A percentile compares a stretch with the other conserved stretches of the same genome.
Evolutionary conservation across 2,329 filamentous ascomycete species (phyloP).

Genomic region (Aspergillus intermedius): DNA sequence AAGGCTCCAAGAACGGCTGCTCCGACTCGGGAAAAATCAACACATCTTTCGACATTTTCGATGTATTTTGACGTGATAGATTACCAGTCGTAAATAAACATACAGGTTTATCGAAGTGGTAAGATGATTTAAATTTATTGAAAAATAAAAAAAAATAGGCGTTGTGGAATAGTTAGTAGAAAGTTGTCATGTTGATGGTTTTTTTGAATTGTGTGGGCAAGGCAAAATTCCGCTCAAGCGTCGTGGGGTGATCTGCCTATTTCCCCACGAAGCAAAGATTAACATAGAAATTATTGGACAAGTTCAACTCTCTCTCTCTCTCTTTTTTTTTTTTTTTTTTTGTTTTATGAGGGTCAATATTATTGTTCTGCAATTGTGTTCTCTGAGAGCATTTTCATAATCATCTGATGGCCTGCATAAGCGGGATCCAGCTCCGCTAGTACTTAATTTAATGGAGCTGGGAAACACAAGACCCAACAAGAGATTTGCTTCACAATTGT

Average conservation of each 20-base stretch:
- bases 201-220: not conserved
- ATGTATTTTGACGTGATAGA: not conserved
- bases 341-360: too few relatives aligned
- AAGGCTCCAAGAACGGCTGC: constrained; percentile 39
- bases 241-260: not conserved
- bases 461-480: too few relatives aligned
- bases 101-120: not conserved
- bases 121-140: not conserved
- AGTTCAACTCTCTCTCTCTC: too few relatives aligned
- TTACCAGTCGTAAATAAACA: not conserved
- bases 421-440: too few relatives aligned
- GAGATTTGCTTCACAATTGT: too few relatives aligned
- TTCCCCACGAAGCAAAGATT: too few relatives aligned
- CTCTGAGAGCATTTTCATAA: too few relatives aligned
- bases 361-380: too few relatives aligned
- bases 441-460: too few relatives aligned
- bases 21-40: constrained; percentile 35
- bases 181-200: not conserved
- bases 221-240: not conserved
- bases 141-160: not conserved
- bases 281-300: too few relatives aligned
- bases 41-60: constrained; percentile 15
- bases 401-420: too few relatives aligned
- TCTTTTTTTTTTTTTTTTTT: too few relatives aligned
- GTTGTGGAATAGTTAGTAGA: not conserved